These are phyloP conservation scores for Erigeron canadensis DNA, from an alignment of 129 eudicot genomes.

Conservation along the genomic window DNA sequence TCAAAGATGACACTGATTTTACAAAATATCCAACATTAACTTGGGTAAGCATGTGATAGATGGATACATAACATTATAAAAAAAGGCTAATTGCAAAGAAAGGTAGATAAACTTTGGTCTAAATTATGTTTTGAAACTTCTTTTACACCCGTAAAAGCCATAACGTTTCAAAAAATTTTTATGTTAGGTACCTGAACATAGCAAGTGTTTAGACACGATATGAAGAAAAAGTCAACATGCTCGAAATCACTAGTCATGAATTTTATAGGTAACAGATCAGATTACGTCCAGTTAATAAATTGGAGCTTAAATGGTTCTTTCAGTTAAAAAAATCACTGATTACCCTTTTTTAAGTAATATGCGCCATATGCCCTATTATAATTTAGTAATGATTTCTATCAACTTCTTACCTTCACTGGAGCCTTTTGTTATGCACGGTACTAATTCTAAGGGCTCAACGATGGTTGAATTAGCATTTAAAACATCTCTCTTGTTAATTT, in stretches of 20 bases:
- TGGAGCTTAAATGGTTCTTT: background rate
- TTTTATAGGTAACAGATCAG: no score
- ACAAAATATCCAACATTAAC: constrained; percentile 6
- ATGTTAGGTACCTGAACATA: no score
- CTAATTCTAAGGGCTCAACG: background rate
- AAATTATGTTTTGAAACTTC: background rate
- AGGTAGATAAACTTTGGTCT: background rate
- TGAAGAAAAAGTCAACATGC: no score
- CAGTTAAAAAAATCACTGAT: background rate
- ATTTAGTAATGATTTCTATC: background rate
- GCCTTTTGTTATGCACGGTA: background rate
- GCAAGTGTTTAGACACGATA: no score
- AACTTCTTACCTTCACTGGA: constrained; percentile 25
- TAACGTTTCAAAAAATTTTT: no score
- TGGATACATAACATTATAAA: background rate
- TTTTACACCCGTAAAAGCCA: background rate
- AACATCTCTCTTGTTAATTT: constrained; percentile 9
- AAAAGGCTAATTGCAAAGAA: background rate
- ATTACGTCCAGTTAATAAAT: background rate
- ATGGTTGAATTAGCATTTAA: background rate
- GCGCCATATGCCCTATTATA: background rate
- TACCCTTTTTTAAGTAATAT: background rate
- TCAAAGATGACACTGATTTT: constrained; percentile 36
- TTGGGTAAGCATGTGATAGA: background rate
- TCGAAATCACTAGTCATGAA: no score